phyloP scores from a whole-genome alignment of 1,284 basidiomycete species.

The Tilletiopsis washingtonensis region DNA sequence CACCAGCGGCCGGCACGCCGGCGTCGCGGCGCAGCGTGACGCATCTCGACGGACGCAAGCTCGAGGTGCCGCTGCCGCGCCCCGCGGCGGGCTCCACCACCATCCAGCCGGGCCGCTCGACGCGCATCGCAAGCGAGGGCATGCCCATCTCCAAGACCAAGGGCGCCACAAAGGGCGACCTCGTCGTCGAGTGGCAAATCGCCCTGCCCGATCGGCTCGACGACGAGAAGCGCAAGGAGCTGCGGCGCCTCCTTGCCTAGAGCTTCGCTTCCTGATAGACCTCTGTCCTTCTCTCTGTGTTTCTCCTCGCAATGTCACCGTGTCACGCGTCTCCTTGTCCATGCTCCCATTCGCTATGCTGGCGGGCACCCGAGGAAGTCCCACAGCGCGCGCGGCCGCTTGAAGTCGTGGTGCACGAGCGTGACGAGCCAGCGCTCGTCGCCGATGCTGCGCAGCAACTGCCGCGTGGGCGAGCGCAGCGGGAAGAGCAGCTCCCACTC shows the following conservation, averaged over 20 bases:
- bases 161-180: constrained; percentile 38
- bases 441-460: constrained; percentile 64
- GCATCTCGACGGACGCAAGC: constrained; percentile 35
- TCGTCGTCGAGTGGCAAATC: constrained; percentile 43
- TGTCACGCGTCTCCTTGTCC: too few species aligned
- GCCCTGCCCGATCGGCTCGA: constrained; percentile 35
- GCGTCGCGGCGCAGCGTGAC: constrained; percentile 23
- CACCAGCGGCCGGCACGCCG: constrained; percentile 30
- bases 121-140: constrained; percentile 39
- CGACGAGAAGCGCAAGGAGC: constrained; percentile 20
- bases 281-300: too few species aligned
- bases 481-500: constrained; percentile 88
- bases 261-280: too few species aligned
- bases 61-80: constrained; percentile 36
- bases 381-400: constrained; percentile 69
- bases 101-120: constrained; percentile 35
- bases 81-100: constrained; percentile 21
- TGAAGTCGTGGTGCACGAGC: constrained; percentile 87
- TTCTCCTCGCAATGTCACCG: too few species aligned
- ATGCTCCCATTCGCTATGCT: too few species aligned
- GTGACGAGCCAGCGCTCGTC: constrained; percentile 82
- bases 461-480: constrained; percentile 64
- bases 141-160: constrained; percentile 44
- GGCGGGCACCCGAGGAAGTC: constrained; percentile 33
- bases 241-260: constrained; percentile 26